Base-by-base conservation (phyloP, 352 stramenopile genomes). In the Phytophthora nicotianae region DNA sequence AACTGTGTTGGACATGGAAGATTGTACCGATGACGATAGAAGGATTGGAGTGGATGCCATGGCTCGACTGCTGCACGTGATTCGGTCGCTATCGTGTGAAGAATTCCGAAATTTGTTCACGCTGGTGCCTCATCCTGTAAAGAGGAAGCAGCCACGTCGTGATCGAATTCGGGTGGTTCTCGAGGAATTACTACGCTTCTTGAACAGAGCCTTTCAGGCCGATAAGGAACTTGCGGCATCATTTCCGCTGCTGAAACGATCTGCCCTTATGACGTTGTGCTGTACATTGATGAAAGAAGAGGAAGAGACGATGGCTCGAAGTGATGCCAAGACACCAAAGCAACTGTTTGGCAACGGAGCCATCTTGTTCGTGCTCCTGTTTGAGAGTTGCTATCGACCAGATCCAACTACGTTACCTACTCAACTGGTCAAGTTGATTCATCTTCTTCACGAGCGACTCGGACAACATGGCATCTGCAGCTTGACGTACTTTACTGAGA, bases 211-310 rank as follows among this genome's bases (percentile, higher is more conserved):
- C 13, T 60, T 76, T 19, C 50, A 33, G 0, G 16, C 26, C 2
- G 23, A 72, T 21, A 23, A 62, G 4, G 23, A 52, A 2, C 27
- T 70, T 50, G 48, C 21, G 0, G 5, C 41, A 23, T 68, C 52
- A 5, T 58, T 81, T 32, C 32, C 61, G 5, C 41, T 42, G 2
- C 27, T 65, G 20, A 79, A 84, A 47, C 54, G 59, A 37, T 66
- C 57, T 23, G 50, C 71, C 8, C 24, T 87, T 19, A 83, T 87
- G 77, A 52, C 55, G 3, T 45, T 79, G 21, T 89, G 79, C 48
- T 79, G 74, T 14, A 62, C 48, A 16, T 52, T 92, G 48, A 80
- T 92, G 59, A 92, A 92, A 50, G 79, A 92, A 42, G 83, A 90
- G 65, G 81, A 90, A 53, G 72, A 81, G 5, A 71, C 49, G n/a